Percentiles rank a stretch among this genome's conserved stretches.
phyloP scores from a whole-genome alignment of 2,329 filamentous ascomycete genomes.

The Botrytis byssoidea region DNA sequence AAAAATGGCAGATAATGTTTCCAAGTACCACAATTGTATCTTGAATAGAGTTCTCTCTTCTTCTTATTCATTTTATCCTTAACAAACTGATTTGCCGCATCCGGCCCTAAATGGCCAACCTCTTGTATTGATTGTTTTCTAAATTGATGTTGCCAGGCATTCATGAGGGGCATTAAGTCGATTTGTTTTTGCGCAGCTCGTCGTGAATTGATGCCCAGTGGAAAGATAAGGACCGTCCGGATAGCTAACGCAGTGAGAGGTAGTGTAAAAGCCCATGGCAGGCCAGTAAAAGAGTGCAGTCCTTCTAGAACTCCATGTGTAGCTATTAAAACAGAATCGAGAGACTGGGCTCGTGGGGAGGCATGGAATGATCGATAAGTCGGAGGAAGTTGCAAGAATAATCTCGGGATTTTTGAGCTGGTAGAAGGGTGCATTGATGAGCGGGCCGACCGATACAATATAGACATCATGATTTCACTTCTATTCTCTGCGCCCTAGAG shows the following conservation, averaged over 20 bases:
- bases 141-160: slow-evolving; percentile 40
- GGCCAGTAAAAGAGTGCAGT: slow-evolving; percentile 49
- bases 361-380: slow-evolving; percentile 50
- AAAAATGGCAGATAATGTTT: slow-evolving; percentile 40
- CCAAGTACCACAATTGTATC: slow-evolving; percentile 40
- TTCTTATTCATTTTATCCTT: slow-evolving; percentile 33
- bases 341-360: slow-evolving; percentile 43
- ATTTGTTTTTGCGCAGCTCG: slow-evolving; percentile 43
- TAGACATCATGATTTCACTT: slow-evolving; percentile 16
- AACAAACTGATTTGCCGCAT: slow-evolving; percentile 22
- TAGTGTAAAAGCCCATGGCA: slow-evolving; percentile 55
- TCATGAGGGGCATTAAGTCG: slow-evolving; percentile 44
- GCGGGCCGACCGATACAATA: slow-evolving; percentile 11
- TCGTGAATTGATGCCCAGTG: slow-evolving; percentile 46
- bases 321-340: slow-evolving; percentile 45
- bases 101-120: slow-evolving; percentile 32
- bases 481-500: background rate
- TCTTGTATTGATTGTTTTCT: slow-evolving; percentile 33
- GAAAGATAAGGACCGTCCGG: slow-evolving; percentile 48
- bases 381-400: slow-evolving; percentile 31
- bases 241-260: slow-evolving; percentile 54
- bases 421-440: background rate
- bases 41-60: slow-evolving; percentile 36
- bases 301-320: slow-evolving; percentile 48
- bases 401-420: slow-evolving; percentile 1